phyloP scores from a whole-genome alignment of 78 protist genomes.

The Dictyostelium capitatum region DNA sequence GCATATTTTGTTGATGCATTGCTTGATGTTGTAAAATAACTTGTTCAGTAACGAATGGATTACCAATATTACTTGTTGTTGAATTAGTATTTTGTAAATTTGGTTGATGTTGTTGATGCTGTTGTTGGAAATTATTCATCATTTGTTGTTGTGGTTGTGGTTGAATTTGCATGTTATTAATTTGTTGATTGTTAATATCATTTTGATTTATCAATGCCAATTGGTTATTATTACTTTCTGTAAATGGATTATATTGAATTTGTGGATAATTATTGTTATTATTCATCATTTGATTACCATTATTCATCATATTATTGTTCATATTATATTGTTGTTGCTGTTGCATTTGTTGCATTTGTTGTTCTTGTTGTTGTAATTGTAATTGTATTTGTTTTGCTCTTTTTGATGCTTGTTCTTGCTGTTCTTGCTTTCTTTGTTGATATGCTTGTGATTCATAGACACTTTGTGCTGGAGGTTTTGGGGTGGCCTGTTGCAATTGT shows the following conservation, averaged over 20 bases:
- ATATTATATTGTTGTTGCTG: background rate
- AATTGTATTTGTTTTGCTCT: background rate
- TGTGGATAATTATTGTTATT: background rate
- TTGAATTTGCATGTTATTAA: background rate
- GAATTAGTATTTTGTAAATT: background rate
- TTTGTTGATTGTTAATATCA: background rate
- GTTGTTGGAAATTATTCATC: background rate
- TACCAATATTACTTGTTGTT: background rate
- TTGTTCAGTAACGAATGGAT: slow-evolving; percentile 5
- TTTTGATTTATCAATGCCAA: background rate
- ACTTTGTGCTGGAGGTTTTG: slow-evolving; percentile 65
- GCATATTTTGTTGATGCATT: slow-evolving; percentile 23
- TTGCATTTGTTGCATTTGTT: background rate
- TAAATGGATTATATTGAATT: slow-evolving; percentile 3
- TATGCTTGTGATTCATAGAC: slow-evolving; percentile 9
- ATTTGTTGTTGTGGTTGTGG: background rate
- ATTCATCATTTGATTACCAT: background rate
- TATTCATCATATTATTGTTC: background rate
- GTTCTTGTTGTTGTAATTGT: background rate
- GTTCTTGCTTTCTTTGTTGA: background rate
- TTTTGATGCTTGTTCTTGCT: background rate
- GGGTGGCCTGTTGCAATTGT: background rate
- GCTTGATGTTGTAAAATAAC: slow-evolving; percentile 16
- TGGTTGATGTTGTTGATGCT: slow-evolving; percentile 13
- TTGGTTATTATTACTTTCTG: background rate